Percentiles rank a stretch among this genome's conserved stretches.
phyloP scores from a whole-genome alignment of 495 filamentous ascomycete species.

The Sabuloglossum arenarium region DNA sequence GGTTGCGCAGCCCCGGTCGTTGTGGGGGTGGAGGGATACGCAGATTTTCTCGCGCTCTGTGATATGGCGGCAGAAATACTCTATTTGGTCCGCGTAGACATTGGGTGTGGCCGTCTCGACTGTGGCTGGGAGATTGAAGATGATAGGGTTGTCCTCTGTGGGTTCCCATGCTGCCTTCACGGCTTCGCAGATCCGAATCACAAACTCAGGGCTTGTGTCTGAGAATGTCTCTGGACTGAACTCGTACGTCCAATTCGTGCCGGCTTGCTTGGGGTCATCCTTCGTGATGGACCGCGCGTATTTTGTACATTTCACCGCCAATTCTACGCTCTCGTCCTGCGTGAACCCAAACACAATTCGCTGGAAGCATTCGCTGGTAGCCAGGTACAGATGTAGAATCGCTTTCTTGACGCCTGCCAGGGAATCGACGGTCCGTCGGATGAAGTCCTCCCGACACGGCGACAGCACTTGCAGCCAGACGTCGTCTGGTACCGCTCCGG shows the following conservation, averaged over 20 bases:
- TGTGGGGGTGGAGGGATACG: conserved; percentile 78
- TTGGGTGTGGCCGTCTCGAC: conserved; percentile 95
- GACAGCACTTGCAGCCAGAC: conserved; percentile 92
- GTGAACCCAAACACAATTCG: conserved; percentile 75
- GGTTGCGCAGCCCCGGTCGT: conserved; percentile 77
- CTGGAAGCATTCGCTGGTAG: conserved; percentile 84
- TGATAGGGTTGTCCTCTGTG: conserved; percentile 59
- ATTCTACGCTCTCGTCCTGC: conserved; percentile 58
- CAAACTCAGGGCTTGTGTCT: conserved; percentile 70
- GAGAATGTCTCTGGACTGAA: conserved; percentile 96
- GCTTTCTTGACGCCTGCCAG: conserved; percentile 83
- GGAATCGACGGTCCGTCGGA: conserved; percentile 75
- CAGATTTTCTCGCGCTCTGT: conserved; percentile 62
- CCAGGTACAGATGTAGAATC: conserved; percentile 91
- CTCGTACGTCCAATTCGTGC: conserved; percentile 83
- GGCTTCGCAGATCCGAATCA: conserved; percentile 70
- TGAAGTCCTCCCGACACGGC: conserved; percentile 84
- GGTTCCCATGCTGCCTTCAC: conserved; percentile 94
- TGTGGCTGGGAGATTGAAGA: conserved; percentile 94
- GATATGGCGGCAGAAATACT: conserved; percentile 73
- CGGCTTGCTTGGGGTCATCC: conserved; percentile 58
- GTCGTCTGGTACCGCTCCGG: conserved; percentile 72
- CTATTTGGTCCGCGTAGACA: conserved; percentile 89
- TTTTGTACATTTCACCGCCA: conserved; percentile 73
- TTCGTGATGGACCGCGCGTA: conserved; percentile 83